A percentile compares a stretch with the other conserved stretches of the same genome.
Evolutionary conservation across 768 basidiomycete species (phyloP).

Genomic region (Serendipita sp.): DNA sequence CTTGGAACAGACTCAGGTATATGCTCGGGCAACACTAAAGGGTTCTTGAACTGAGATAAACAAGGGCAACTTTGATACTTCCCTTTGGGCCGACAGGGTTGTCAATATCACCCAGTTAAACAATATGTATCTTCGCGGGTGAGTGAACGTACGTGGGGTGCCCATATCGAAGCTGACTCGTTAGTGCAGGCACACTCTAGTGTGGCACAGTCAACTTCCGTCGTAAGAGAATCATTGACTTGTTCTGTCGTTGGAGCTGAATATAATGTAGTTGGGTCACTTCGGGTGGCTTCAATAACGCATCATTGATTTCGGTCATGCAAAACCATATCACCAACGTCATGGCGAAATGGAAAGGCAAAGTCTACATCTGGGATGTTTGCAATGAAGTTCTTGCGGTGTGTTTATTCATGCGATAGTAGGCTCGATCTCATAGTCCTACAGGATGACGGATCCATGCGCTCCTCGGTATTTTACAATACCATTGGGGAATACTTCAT

Average conservation of each 20-base stretch:
- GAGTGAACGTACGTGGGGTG: not conserved
- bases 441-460: conserved; percentile 25
- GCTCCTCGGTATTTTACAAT: conserved; percentile 35
- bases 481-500: conserved; percentile 34
- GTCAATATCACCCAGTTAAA: conserved; percentile 27
- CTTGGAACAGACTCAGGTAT: conserved; percentile 32
- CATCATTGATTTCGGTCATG: conserved; percentile 21
- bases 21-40: conserved; percentile 15
- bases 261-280: not conserved
- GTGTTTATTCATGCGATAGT: not conserved
- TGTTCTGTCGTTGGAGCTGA: not conserved
- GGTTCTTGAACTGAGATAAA: not conserved
- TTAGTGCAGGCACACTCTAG: conserved; percentile 13
- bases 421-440: not conserved
- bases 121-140: conserved; percentile 31
- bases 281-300: conserved; percentile 9
- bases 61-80: conserved; percentile 18
- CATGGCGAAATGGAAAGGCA: conserved; percentile 35
- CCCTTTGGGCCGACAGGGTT: conserved; percentile 28
- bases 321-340: conserved; percentile 32
- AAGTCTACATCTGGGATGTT: conserved; percentile 27
- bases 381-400: conserved; percentile 34
- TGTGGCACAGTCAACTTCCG: conserved; percentile 39
- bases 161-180: no score
- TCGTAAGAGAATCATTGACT: conserved; percentile 19